Base-by-base conservation (phyloP, 2,329 filamentous ascomycete species). In the Sporothrix pseudoabietina region DNA sequence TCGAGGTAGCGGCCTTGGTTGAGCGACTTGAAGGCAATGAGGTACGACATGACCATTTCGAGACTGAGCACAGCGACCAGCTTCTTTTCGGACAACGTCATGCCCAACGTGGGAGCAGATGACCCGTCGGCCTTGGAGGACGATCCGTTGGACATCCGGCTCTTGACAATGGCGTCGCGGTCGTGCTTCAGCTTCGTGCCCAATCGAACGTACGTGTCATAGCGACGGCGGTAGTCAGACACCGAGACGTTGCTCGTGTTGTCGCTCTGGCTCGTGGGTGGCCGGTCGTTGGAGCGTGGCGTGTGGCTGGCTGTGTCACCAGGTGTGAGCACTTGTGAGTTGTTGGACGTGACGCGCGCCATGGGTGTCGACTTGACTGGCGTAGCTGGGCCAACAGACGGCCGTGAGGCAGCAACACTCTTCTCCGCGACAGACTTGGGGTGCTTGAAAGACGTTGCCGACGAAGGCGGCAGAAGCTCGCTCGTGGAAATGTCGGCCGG, bases 161-260 rank as follows among this genome's bases (percentile, higher is more conserved):
- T 75, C 35, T 78, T 79, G 6, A 80, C 76, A 49, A 87, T 82
- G 19, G 80, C 83, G 75, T 89, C 87, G 35, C 86, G 85, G 14
- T 84, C 81, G 74, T 88, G 87, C 80, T 89, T 89, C 22, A 89
- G 80, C 71, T 82, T 84, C 44, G 82, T 84, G 2, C 85, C 87
- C 8, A 88, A 77, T 2, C 75, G 78, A 39, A 79, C 79, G 76
- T 84, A 84, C 44, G 78, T 79, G 14, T 77, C 75, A 30, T 84
- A 81, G 57, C 80, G 83, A 1, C 83, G 80, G 8, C 79, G 79
- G 32, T 83, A 77, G 1, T 76, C 75, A 16, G 80, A 78, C 6
- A 76, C 76, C 32, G 79, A 81, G 6, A 75, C 73, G 1, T 72
- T 74, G 39, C 75, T 61, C 19, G 32, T 78, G 19, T 72, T 74